Percentiles rank a stretch among this genome's conserved stretches.
phyloP scores from a whole-genome alignment of 495 filamentous ascomycete genomes.

The Bryoglossum gracile region DNA sequence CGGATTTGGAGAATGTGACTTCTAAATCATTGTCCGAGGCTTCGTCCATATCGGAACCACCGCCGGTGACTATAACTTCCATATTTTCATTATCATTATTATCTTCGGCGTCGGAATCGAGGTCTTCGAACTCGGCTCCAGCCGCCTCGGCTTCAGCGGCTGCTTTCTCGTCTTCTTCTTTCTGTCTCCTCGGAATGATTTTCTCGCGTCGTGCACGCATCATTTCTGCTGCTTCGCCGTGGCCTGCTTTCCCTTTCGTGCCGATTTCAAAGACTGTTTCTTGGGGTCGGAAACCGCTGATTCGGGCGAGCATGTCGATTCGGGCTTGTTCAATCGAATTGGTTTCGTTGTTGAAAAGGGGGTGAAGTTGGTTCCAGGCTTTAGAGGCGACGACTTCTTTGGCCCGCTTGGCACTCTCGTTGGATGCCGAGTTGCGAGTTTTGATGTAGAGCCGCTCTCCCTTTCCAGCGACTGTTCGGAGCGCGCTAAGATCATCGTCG shows the following conservation, averaged over 20 bases:
- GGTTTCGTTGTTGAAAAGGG: conserved; percentile 64
- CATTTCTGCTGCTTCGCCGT: conserved; percentile 67
- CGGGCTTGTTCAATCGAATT: conserved; percentile 60
- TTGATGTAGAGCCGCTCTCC: conserved; percentile 88
- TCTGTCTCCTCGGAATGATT: conserved; percentile 40
- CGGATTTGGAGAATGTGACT: conserved; percentile 65
- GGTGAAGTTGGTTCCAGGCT: conserved; percentile 62
- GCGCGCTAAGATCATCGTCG: conserved; percentile 59
- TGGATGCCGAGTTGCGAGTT: conserved; percentile 81
- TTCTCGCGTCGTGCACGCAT: conserved; percentile 62
- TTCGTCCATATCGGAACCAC: conserved; percentile 48
- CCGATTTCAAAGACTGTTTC: conserved; percentile 96
- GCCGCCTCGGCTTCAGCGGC: conserved; percentile 28
- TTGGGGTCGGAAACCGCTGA: conserved; percentile 77
- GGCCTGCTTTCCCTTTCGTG: conserved; percentile 51
- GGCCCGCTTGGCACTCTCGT: conserved; percentile 77
- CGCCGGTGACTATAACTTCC: conserved; percentile 27
- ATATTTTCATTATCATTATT: conserved; percentile 39
- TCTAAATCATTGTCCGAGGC: conserved; percentile 73
- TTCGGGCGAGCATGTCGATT: conserved; percentile 74
- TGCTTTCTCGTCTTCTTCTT: conserved; percentile 28
- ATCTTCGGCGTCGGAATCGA: conserved; percentile 29
- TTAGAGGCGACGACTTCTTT: conserved; percentile 63
- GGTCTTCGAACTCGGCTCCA: conserved; percentile 31
- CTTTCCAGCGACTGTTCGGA: conserved; percentile 69